Evolutionary conservation across 1,284 basidiomycete species (phyloP).

Genomic region (Phellinidium pouzarii): DNA sequence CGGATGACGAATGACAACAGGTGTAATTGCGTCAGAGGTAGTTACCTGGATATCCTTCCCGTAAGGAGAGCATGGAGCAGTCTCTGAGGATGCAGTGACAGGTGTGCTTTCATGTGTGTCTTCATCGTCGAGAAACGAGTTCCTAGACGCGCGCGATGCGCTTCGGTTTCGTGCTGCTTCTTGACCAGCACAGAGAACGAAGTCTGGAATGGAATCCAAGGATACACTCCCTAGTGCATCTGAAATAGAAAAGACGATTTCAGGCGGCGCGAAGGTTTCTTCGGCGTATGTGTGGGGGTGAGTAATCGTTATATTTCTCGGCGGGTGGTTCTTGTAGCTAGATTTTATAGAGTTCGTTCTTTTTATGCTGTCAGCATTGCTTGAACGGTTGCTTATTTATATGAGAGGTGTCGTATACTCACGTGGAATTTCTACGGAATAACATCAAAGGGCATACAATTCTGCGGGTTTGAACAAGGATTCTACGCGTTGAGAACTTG

Average conservation of each 20-base stretch:
- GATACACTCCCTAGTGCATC: conserved; percentile 1
- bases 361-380: not conserved
- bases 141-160: not conserved
- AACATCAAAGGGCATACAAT: too few relatives aligned
- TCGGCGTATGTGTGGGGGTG: not conserved
- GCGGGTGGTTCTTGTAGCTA: not conserved
- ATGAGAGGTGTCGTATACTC: not conserved
- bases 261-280: not conserved
- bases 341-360: not conserved
- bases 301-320: not conserved
- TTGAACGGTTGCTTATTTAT: not conserved
- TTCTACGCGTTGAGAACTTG: too few relatives aligned
- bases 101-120: not conserved
- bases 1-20: not conserved
- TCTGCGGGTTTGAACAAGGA: too few relatives aligned
- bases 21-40: not conserved
- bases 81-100: not conserved
- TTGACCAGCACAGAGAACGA: conserved; percentile 13
- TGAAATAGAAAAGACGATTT: conserved; percentile 1
- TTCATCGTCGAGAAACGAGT: not conserved
- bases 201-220: conserved; percentile 1
- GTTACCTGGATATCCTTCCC: not conserved
- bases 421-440: not conserved
- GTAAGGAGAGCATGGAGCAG: not conserved
- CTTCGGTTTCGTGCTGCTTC: conserved; percentile 3